Evolutionary conservation across 2,329 filamentous ascomycete genomes (phyloP).

Genomic region (Aureobasidium mangrovei): DNA sequence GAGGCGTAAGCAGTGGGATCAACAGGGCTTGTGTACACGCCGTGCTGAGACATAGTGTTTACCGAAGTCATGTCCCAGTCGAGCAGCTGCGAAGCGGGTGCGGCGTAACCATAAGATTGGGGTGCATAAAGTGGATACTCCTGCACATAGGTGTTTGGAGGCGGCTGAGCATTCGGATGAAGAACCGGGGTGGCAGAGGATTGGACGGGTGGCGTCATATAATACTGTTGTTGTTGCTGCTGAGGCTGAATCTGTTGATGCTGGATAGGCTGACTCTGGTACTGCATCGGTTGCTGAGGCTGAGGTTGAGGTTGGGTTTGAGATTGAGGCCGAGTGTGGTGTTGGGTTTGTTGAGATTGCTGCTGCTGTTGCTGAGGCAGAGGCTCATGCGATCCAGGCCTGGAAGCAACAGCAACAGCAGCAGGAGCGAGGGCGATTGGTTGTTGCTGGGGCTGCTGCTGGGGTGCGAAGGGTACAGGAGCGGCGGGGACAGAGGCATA

Average conservation of each 20-base stretch:
- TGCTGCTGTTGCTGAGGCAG: background rate
- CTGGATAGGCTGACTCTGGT: background rate
- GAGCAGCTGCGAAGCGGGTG: background rate
- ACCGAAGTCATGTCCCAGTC: conserved; percentile 9
- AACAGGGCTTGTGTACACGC: background rate
- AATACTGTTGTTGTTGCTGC: background rate
- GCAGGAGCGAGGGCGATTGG: conserved; percentile 2
- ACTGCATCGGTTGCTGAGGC: background rate
- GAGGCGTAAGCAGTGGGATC: background rate
- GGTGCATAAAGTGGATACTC: conserved; percentile 4
- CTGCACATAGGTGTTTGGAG: background rate
- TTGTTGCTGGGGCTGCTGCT: conserved; percentile 15
- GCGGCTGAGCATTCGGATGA: background rate
- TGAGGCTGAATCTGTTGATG: background rate
- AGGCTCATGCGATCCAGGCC: background rate
- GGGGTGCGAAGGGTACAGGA: background rate
- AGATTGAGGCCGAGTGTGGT: background rate
- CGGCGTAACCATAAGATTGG: background rate
- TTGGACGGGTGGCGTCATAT: background rate
- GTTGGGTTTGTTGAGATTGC: background rate
- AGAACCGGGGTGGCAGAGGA: background rate
- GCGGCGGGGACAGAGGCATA: background rate
- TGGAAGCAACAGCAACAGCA: background rate
- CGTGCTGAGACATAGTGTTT: background rate
- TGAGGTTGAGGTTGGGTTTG: background rate